Evolutionary conservation across 1,139 yeast species (phyloP), one percentile per base, ranked within the genome.

Genomic region (Lodderomyces margitis): DNA sequence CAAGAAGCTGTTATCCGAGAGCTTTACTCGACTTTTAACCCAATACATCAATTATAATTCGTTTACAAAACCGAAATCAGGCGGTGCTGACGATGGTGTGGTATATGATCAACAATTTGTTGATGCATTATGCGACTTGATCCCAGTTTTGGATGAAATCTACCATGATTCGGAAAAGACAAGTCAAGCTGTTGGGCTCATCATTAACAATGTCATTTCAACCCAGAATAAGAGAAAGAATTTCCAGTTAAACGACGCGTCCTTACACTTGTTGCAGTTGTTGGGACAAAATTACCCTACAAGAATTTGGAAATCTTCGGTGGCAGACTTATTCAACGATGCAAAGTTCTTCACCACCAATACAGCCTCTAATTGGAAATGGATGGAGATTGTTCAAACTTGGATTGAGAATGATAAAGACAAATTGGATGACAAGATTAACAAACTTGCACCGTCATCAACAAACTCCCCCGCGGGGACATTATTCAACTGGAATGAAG

Each of bases 401-500:
- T 87, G 94, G 92, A 68, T 79, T 5, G 55, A 61, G 1, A 63
- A 62, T 27, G 91, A 84, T 43, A 75, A 75, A 38, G 91, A 81
- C 7, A 78, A 76, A 40, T 57, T 85, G 38, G 56, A 59, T 3
- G 95, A 87, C 21, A 65, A 80, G 39, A 56, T 83, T 27, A 43
- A 66, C 15, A 66, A 75, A 45, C 55, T 83, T n/a, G 61, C 80
- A 1, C 71, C 74, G 21, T 59, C 62, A 38, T 63, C 81, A 1
- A 66, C 82, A 5, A 68, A 83, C 0, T 66, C 83, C 0, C 38
- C 46, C 3, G 45, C 52, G n/a, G 70, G 81, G 11, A 78, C 79
- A 9, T 67, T 85, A 21, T 86, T 87, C 59, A 80, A 77, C 34
- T 86, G 95, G 91, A 81, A 81, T 48, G 95, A 87, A 47, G 58